Evolutionary conservation across 208 protist species (phyloP), one percentile per base, ranked within the genome.

Genomic region (Vickermania spadyakhi): DNA sequence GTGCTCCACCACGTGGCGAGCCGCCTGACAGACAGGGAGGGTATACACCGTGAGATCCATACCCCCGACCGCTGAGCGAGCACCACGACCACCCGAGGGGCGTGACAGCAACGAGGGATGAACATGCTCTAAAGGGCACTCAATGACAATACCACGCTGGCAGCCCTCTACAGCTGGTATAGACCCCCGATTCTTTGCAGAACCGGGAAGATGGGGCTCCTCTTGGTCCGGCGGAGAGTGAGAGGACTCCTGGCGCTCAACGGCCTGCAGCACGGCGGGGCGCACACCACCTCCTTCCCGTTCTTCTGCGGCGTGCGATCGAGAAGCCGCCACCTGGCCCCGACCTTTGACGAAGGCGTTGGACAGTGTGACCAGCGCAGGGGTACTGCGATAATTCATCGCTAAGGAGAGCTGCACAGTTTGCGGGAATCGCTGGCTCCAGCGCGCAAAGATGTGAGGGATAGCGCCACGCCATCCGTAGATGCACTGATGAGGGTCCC

Each of bases 401-500:
- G 50, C 75, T 2, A 94, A 68, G 4, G 54, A 69, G 30, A 76
- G 59, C 55, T 75, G 1, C 41, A 67, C 36, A 0, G 79, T 77
- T 25, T 80, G 70, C 3, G 82, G 87, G 57, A 95, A 95, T 14
- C 88, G 84, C 18, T 66, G 62, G 45, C 77, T 77, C 85, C 88
- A 95, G 2, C 63, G 64, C 2, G 54, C 62, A 62, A 95, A 91
- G 13, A 77, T 73, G 26, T 83, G 62, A 5, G 76, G 70, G 55
- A 87, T 66, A 29, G 88, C 88, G 14, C 88, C 88, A n/a, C 88
- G 71, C 81, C 81, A 95, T 26, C 70, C 70, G 73, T 95, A 95
- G 70, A 95, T 95, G 72, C 84, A 90, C 65, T 95, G 88, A 56
- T 92, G 85, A 0, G 88, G 88, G 62, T 95, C 84, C 0, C 88